These are phyloP conservation scores for Ganoderma lingzhi DNA, from an alignment of 1,284 basidiomycete species.

Conservation along the genomic window DNA sequence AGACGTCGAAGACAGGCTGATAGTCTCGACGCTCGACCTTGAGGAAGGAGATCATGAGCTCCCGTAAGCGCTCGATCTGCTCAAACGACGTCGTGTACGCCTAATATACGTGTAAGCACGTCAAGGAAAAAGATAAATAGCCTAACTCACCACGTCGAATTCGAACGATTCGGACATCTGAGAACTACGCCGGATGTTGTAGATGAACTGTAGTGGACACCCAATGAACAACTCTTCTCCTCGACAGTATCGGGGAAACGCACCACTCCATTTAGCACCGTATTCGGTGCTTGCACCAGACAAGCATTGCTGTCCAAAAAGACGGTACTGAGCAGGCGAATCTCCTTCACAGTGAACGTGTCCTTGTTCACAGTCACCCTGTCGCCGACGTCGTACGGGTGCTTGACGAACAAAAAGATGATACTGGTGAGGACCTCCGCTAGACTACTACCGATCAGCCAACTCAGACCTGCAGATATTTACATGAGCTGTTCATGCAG, in stretches of 20 bases:
- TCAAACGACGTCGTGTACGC: conserved; percentile 84
- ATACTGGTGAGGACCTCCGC: conserved; percentile 79
- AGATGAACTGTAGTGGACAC: conserved; percentile 58
- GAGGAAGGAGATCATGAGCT: conserved; percentile 86
- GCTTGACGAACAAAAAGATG: conserved; percentile 89
- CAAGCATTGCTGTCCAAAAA: conserved; percentile 71
- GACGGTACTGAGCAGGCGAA: conserved; percentile 82
- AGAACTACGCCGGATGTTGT: conserved; percentile 76
- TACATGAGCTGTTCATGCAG: neutral
- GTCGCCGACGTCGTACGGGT: conserved; percentile 93
- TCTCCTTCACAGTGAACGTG: conserved; percentile 87
- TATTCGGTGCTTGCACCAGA: conserved; percentile 75
- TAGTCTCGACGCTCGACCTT: conserved; percentile 77
- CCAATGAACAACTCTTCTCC: neutral
- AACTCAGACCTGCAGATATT: conserved; percentile 68
- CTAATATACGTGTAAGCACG: conserved; percentile 17
- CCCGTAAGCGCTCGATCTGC: conserved; percentile 81
- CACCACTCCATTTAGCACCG: conserved; percentile 72
- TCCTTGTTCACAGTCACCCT: conserved; percentile 63
- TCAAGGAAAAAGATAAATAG: too few relatives aligned
- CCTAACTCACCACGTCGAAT: conserved; percentile 70
- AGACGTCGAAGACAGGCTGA: conserved; percentile 76
- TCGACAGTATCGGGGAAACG: conserved; percentile 31
- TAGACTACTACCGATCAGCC: conserved; percentile 84
- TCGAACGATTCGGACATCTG: conserved; percentile 78